Evolutionary conservation across 2,329 filamentous ascomycete genomes (phyloP).

Genomic region (Parastagonospora nodorum): DNA sequence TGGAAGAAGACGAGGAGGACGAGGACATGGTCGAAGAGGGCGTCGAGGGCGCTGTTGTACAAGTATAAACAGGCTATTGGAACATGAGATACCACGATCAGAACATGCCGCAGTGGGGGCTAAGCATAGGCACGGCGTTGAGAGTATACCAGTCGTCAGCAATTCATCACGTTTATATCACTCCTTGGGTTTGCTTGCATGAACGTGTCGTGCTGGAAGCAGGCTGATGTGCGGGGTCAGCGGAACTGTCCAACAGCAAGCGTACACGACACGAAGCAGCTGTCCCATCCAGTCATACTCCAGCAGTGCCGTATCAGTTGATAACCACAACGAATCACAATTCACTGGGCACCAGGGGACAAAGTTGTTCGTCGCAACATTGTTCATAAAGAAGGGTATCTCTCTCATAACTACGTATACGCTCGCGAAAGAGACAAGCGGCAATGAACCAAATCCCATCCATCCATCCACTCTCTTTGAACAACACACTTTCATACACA

Average conservation of each 20-base stretch:
- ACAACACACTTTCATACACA: neutral
- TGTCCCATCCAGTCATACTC: neutral
- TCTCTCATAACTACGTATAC: constrained; percentile 4
- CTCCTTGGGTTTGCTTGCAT: too few relatives aligned
- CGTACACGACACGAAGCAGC: neutral
- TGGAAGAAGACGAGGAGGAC: constrained; percentile 62
- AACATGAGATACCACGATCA: constrained; percentile 6
- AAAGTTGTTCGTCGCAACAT: neutral
- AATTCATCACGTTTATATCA: neutral
- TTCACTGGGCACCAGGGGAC: neutral
- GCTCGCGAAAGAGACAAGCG: neutral
- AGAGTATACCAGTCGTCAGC: neutral
- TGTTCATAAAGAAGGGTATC: constrained; percentile 6
- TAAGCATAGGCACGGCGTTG: constrained; percentile 1
- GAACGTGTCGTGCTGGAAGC: too few relatives aligned
- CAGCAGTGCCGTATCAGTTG: too few relatives aligned
- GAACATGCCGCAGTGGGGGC: neutral
- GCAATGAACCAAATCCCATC: neutral
- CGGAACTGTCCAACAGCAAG: neutral
- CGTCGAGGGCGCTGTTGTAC: constrained; percentile 31
- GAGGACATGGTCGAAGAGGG: constrained; percentile 49
- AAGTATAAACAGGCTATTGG: constrained; percentile 14
- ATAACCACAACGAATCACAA: neutral
- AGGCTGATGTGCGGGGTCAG: too few relatives aligned
- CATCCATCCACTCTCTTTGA: neutral